phyloP scores from a whole-genome alignment of 768 basidiomycete species.

The Pleurotus salmoneostramineus region DNA sequence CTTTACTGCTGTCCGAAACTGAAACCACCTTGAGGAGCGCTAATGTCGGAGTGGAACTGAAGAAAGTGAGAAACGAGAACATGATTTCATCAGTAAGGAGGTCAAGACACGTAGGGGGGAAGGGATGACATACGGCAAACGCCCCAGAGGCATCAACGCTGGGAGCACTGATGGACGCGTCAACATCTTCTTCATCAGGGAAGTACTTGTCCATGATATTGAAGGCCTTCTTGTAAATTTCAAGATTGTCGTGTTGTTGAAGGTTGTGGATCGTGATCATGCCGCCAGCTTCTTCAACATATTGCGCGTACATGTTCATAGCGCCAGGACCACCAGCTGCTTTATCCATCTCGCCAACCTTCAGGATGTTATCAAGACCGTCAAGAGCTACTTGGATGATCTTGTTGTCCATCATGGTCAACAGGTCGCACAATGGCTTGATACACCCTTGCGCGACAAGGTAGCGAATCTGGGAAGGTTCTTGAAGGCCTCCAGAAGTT shows the following conservation, averaged over 20 bases:
- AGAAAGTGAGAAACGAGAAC: constrained; percentile 4
- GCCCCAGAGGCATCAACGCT: constrained; percentile 70
- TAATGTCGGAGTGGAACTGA: constrained; percentile 82
- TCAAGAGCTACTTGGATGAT: constrained; percentile 98
- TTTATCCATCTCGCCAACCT: constrained; percentile 96
- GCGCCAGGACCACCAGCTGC: constrained; percentile 75
- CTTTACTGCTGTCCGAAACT: constrained; percentile 73
- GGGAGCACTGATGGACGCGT: constrained; percentile 75
- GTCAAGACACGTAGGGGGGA: constrained; percentile 5
- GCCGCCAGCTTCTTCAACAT: constrained; percentile 96
- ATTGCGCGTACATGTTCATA: constrained; percentile 90
- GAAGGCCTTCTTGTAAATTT: constrained; percentile 99
- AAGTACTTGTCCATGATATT: constrained; percentile 98
- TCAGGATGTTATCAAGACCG: constrained; percentile 96
- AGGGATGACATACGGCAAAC: constrained; percentile 56
- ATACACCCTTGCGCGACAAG: constrained; percentile 97
- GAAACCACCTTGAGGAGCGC: constrained; percentile 93
- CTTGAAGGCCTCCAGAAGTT: constrained; percentile 94
- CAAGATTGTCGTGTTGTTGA: constrained; percentile 98
- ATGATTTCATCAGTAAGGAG: constrained; percentile 9
- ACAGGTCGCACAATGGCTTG: constrained; percentile 94
- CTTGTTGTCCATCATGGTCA: constrained; percentile 99
- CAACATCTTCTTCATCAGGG: constrained; percentile 95
- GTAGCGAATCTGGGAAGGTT: constrained; percentile 96
- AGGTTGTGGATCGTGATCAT: constrained; percentile 99